Evolutionary conservation across 2,329 filamentous ascomycete genomes (phyloP).

Genomic region (Knufia fluminis): DNA sequence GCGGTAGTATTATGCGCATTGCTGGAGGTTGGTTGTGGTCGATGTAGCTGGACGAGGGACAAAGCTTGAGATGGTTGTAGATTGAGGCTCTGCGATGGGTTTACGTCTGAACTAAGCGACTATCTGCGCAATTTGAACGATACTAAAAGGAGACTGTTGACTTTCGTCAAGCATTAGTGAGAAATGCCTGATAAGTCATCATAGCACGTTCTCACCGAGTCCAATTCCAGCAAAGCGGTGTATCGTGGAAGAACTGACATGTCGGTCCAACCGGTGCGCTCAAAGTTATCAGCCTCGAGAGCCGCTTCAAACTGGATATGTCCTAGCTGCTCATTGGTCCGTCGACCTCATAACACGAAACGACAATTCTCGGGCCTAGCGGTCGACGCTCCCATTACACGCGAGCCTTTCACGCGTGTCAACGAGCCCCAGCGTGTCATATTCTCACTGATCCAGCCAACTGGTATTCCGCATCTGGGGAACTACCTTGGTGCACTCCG

Average conservation of each 20-base stretch:
- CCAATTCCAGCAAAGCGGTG: too few species aligned
- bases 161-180: too few species aligned
- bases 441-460: slow-evolving; percentile 96
- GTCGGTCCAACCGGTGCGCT: background rate
- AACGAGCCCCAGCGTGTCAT: slow-evolving; percentile 40
- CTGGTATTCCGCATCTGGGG: slow-evolving; percentile 83
- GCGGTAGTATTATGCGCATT: slow-evolving; percentile 2
- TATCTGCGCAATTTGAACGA: too few species aligned
- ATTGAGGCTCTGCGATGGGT: background rate
- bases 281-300: background rate
- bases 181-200: too few species aligned
- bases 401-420: background rate
- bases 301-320: background rate
- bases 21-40: background rate
- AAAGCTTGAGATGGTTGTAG: background rate
- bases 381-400: background rate
- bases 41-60: background rate
- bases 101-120: too few species aligned
- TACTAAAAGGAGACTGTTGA: too few species aligned
- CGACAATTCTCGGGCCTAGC: background rate
- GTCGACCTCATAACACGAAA: too few species aligned
- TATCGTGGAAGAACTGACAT: too few species aligned
- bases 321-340: background rate
- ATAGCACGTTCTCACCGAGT: too few species aligned
- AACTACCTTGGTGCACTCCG: slow-evolving; percentile 88